phyloP scores from a whole-genome alignment of 2,329 filamentous ascomycete genomes.

The Phoma herbarum region DNA sequence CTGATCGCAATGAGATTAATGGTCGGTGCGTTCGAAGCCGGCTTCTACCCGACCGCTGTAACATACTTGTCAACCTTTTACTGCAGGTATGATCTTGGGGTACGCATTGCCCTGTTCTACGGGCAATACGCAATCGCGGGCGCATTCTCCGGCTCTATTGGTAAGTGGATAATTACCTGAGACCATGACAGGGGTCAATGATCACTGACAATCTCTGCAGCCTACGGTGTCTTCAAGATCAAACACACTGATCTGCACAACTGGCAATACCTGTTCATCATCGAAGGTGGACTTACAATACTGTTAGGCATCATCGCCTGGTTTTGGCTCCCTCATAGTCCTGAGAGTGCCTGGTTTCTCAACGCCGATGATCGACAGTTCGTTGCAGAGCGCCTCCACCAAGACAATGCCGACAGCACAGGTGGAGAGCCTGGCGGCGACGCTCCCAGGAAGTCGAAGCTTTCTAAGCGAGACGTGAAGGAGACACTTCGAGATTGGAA shows the following conservation, averaged over 20 bases:
- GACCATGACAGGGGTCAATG: neutral
- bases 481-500: conserved; percentile 36
- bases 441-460: conserved; percentile 16
- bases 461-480: conserved; percentile 27
- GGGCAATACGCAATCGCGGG: conserved; percentile 54
- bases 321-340: conserved; percentile 40
- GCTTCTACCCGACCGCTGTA: conserved; percentile 64
- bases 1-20: conserved; percentile 34
- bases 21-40: conserved; percentile 60
- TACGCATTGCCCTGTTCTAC: conserved; percentile 57
- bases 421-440: conserved; percentile 4
- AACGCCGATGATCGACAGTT: conserved; percentile 31
- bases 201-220: conserved; percentile 22
- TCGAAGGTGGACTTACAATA: conserved; percentile 51
- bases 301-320: conserved; percentile 40
- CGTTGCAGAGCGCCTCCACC: conserved; percentile 26
- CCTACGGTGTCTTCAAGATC: conserved; percentile 59
- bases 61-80: conserved; percentile 64
- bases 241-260: conserved; percentile 54
- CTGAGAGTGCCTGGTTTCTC: conserved; percentile 51
- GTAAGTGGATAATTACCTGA: conserved; percentile 15
- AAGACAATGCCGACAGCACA: conserved; percentile 23
- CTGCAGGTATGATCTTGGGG: conserved; percentile 51
- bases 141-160: conserved; percentile 53
- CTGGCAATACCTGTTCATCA: conserved; percentile 58